These are phyloP conservation scores for Hyaloperonospora brassicae DNA, from an alignment of 352 stramenopile species.

Conservation along the genomic window DNA sequence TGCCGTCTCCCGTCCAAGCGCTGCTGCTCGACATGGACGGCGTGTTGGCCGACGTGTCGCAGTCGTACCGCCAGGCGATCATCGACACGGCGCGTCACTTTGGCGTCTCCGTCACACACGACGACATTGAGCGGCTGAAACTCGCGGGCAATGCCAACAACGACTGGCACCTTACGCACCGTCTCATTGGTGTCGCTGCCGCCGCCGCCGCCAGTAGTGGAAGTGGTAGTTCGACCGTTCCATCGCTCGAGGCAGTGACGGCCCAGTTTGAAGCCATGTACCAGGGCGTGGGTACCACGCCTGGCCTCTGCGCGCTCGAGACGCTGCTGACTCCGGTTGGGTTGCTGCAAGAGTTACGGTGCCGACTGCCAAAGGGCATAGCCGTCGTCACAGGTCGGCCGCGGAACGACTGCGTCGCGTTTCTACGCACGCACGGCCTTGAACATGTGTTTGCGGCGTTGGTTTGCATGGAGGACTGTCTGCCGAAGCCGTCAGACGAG, in stretches of 20 bases:
- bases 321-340: constrained; percentile 85
- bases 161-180: constrained; percentile 93
- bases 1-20: constrained; percentile 36
- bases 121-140: constrained; percentile 89
- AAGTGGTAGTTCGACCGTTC: too few species aligned
- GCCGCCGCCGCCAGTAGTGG: neutral
- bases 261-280: constrained; percentile 93
- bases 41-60: constrained; percentile 92
- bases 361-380: constrained; percentile 81
- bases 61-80: constrained; percentile 92
- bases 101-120: constrained; percentile 73
- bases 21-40: constrained; percentile 96
- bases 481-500: constrained; percentile 90
- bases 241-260: constrained; percentile 88
- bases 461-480: constrained; percentile 95
- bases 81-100: constrained; percentile 82
- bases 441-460: constrained; percentile 81
- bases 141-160: constrained; percentile 94
- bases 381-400: constrained; percentile 90
- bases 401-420: constrained; percentile 91
- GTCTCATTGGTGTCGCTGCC: constrained; percentile 70
- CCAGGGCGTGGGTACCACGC: constrained; percentile 66
- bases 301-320: constrained; percentile 86
- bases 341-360: constrained; percentile 73
- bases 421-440: constrained; percentile 82